These are phyloP conservation scores for Fraxinus pennsylvanica DNA, from an alignment of 257 asterid species.

Conservation along the genomic window DNA sequence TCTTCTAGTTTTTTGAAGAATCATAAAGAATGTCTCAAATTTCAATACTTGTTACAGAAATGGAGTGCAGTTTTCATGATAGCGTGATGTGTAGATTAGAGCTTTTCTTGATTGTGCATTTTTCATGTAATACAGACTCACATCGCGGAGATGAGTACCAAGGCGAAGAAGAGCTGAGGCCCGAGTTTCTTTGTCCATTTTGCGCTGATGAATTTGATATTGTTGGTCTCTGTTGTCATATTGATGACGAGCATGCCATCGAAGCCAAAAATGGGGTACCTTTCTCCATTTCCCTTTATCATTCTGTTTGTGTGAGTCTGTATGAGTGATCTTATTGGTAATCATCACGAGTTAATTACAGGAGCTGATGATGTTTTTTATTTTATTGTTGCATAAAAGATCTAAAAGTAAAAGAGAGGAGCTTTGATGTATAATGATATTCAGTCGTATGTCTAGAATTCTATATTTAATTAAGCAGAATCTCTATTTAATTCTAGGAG, in stretches of 20 bases:
- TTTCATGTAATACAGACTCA: constrained; percentile 39
- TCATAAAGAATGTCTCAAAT: neutral
- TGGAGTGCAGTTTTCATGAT: neutral
- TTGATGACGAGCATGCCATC: constrained; percentile 78
- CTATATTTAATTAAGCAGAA: too few species aligned
- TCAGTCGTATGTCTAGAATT: neutral
- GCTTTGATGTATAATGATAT: neutral
- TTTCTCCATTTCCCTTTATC: neutral
- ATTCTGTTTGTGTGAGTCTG: constrained; percentile 5
- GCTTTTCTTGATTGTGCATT: neutral
- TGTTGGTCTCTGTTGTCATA: constrained; percentile 87
- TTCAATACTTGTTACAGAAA: neutral
- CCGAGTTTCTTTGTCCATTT: constrained; percentile 81
- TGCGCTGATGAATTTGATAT: constrained; percentile 83
- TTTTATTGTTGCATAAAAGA: neutral
- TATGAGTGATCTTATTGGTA: neutral
- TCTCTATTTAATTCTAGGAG: too few species aligned
- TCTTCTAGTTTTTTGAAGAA: neutral
- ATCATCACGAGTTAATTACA: neutral
- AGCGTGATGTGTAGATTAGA: neutral
- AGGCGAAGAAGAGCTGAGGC: constrained; percentile 58
- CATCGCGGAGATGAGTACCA: constrained; percentile 67
- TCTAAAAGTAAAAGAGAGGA: neutral
- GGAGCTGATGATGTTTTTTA: neutral
- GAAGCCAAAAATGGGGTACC: constrained; percentile 83